These are phyloP conservation scores for Trichophyton verrucosum DNA, from an alignment of 2,329 filamentous ascomycete species.

Conservation along the genomic window DNA sequence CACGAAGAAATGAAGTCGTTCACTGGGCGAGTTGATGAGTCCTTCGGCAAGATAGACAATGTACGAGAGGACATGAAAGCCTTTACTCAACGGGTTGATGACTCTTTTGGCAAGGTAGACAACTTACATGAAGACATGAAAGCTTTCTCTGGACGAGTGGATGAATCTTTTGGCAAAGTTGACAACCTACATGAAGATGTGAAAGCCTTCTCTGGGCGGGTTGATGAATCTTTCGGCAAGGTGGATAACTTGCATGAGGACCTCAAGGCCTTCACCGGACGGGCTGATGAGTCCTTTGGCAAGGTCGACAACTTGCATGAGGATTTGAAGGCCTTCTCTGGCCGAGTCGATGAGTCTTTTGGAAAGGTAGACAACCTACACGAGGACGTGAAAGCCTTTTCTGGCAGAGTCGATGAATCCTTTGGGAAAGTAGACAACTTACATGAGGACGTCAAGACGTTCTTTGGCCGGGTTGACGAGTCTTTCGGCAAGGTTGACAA, in stretches of 20 bases:
- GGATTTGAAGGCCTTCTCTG: slow-evolving; percentile 16
- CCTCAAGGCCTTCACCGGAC: slow-evolving; percentile 38
- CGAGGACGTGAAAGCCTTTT: slow-evolving; percentile 75
- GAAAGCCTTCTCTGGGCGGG: neutral
- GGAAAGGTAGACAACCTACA: slow-evolving; percentile 61
- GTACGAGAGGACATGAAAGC: neutral
- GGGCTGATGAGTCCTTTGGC: neutral
- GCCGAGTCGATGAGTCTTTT: slow-evolving; percentile 66
- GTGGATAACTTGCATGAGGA: slow-evolving; percentile 39
- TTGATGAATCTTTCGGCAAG: neutral
- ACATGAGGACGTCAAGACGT: slow-evolving; percentile 52
- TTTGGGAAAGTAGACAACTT: slow-evolving; percentile 28
- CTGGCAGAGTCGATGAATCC: slow-evolving; percentile 68
- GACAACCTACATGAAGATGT: slow-evolving; percentile 55
- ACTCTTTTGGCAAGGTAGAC: slow-evolving; percentile 62
- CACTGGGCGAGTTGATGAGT: neutral
- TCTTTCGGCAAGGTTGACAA: neutral
- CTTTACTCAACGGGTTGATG: slow-evolving; percentile 56
- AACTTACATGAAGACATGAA: slow-evolving; percentile 70
- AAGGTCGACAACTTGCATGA: neutral
- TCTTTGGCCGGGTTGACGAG: neutral
- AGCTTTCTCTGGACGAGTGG: slow-evolving; percentile 70
- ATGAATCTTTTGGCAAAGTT: slow-evolving; percentile 61
- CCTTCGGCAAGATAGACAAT: neutral
- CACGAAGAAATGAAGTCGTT: slow-evolving; percentile 53